These are phyloP conservation scores for Zymoseptoria pseudotritici DNA, from an alignment of 2,329 filamentous ascomycete genomes.

Conservation along the genomic window DNA sequence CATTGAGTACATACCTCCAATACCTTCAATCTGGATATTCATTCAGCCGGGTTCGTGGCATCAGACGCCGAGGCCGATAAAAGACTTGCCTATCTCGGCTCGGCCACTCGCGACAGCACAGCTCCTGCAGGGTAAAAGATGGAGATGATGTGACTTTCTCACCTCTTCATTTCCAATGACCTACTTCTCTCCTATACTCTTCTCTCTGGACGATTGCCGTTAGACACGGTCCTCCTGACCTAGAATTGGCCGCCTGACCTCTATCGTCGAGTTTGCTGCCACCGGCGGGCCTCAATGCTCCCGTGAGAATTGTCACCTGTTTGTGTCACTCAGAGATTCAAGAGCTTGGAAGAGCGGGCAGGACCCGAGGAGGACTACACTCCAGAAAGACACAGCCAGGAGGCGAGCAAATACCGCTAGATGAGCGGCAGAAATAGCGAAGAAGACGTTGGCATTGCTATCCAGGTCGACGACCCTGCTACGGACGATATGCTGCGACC, in stretches of 20 bases:
- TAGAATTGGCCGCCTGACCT: not conserved
- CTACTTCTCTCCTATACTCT: not conserved
- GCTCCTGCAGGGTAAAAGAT: not conserved
- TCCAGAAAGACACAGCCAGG: not conserved
- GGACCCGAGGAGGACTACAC: not conserved
- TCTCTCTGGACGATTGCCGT: not conserved
- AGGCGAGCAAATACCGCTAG: not conserved
- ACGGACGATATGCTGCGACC: constrained; percentile 31
- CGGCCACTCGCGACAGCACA: constrained; percentile 1
- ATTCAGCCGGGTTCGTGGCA: not conserved
- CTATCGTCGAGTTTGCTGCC: not conserved
- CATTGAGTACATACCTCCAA: not conserved
- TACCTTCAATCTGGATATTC: not conserved
- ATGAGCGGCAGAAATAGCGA: not conserved
- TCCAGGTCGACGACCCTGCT: not conserved
- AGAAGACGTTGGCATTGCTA: not conserved
- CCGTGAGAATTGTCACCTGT: not conserved
- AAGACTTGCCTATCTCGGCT: constrained; percentile 3
- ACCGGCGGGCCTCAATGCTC: not conserved
- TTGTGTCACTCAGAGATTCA: not conserved
- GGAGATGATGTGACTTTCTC: not conserved
- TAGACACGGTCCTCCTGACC: too few species aligned
- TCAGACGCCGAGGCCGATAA: not conserved
- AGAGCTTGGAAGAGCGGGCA: not conserved
- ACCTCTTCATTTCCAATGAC: not conserved